Base-by-base conservation (phyloP, 2,329 filamentous ascomycete species). In the Sclerotinia glacialis region DNA sequence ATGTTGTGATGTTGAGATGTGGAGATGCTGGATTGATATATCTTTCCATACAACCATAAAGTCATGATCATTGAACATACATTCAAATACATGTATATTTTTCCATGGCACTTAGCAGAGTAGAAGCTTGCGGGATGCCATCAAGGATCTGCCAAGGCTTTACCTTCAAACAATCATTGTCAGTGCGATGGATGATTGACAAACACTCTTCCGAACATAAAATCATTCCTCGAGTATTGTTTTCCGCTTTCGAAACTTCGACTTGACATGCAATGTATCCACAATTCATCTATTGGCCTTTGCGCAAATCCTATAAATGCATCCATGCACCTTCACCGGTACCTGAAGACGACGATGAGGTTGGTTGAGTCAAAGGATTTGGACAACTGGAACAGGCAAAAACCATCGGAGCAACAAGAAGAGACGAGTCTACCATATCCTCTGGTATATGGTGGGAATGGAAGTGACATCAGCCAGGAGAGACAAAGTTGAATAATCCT, bases 101-200 rank as follows among this genome's bases (percentile, higher is more conserved):
- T 31, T 31, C 2, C 11, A 34, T 26, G 49, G 26, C 14, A 5
- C 2, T 31, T 11, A 5, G 14, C 18, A 26, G 5, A 28, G 18
- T 2, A n/a, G 4, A 8, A 34, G 21, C 52, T 37, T 37, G 52
- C 21, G 21, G 16, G n/a, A 37, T 34, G 31, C 31, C 1, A 3
- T 37, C 12, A 55, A 54, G 31, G 21, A 16, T 55, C 26, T 23
- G 28, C 56, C 56, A 8, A 60, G 44, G 7, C 42, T 47, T 60
- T 34, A 37, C 21, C 3, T 60, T 31, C 42, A 60, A 49, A 49
- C 56, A 47, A 37, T 26, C 56, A 60, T 60, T 60, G 56, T 54
- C 28, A 37, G 18, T 37, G 28, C 52, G 18, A 53, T 44, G 2
- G 18, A 54, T 54, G 52, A 54, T 34, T 54, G 52, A 54, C 52